These are phyloP conservation scores for Hysterium pulicare DNA, from an alignment of 2,329 filamentous ascomycete species.

Conservation along the genomic window DNA sequence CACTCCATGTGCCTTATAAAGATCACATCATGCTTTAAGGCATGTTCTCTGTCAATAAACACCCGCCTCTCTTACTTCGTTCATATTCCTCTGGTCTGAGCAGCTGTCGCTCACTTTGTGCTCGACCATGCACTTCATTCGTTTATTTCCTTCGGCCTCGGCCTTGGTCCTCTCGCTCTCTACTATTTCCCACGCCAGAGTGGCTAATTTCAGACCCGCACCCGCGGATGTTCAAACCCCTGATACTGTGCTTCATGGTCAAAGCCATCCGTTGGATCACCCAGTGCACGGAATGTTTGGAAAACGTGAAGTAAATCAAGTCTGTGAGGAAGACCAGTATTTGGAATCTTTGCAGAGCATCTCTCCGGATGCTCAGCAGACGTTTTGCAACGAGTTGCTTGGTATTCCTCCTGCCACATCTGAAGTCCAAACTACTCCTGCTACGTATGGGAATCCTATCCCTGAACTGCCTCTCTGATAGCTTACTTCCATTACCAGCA, in stretches of 20 bases:
- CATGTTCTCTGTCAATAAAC: slow-evolving; percentile 10
- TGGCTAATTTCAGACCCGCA: slow-evolving; percentile 13
- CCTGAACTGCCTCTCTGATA: neutral
- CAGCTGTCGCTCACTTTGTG: slow-evolving; percentile 30
- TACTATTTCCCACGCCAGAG: slow-evolving; percentile 14
- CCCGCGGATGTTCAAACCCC: no score
- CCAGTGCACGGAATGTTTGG: no score
- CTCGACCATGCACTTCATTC: slow-evolving; percentile 34
- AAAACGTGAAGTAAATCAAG: neutral
- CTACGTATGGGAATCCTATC: slow-evolving; percentile 15
- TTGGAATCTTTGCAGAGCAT: neutral
- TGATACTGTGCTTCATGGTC: no score
- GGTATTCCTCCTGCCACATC: slow-evolving; percentile 22
- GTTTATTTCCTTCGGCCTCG: slow-evolving; percentile 26
- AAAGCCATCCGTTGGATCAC: no score
- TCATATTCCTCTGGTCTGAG: slow-evolving; percentile 22
- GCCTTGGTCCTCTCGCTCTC: slow-evolving; percentile 29
- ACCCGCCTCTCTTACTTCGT: slow-evolving; percentile 14
- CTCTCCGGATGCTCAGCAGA: slow-evolving; percentile 3
- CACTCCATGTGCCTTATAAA: slow-evolving; percentile 34
- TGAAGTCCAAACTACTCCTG: slow-evolving; percentile 19
- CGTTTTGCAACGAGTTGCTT: slow-evolving; percentile 28
- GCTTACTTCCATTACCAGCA: slow-evolving; percentile 10
- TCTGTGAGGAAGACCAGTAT: neutral
- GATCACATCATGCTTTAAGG: slow-evolving; percentile 13